phyloP scores from a whole-genome alignment of 2,329 filamentous ascomycete species.

The Diaporthe citri region DNA sequence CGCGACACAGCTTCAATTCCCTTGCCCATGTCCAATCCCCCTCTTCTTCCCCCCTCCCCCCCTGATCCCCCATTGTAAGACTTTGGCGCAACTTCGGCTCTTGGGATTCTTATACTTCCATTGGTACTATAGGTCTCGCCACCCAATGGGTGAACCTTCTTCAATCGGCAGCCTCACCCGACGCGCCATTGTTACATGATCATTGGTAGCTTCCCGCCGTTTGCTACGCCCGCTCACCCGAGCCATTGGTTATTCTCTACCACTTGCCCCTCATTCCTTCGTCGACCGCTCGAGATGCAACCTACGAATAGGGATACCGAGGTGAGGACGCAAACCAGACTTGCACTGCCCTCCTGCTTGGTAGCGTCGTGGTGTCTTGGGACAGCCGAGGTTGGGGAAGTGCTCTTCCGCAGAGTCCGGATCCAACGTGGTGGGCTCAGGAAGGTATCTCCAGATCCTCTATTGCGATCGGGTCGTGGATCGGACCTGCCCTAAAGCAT shows the following conservation, averaged over 20 bases:
- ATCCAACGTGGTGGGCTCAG: background rate
- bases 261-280: slow-evolving; percentile 27
- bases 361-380: slow-evolving; percentile 18
- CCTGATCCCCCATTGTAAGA: slow-evolving; percentile 5
- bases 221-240: background rate
- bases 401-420: background rate
- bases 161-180: slow-evolving; percentile 1
- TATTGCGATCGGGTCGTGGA: background rate
- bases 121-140: slow-evolving; percentile 5
- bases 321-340: background rate
- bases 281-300: background rate
- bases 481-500: slow-evolving; percentile 8
- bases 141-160: slow-evolving; percentile 24
- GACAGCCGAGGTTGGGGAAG: slow-evolving; percentile 3
- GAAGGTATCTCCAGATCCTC: background rate
- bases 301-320: slow-evolving; percentile 19
- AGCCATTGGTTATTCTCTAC: background rate
- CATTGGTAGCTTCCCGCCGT: slow-evolving; percentile 1
- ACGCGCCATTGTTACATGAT: slow-evolving; percentile 23
- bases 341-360: slow-evolving; percentile 22
- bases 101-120: slow-evolving; percentile 20
- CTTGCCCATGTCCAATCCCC: background rate
- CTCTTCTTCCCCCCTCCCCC: background rate
- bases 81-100: slow-evolving; percentile 11
- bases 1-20: background rate